Conservation (phyloP, 1,284 basidiomycete genomes). For the Cystobasidium slooffiae region DNA sequence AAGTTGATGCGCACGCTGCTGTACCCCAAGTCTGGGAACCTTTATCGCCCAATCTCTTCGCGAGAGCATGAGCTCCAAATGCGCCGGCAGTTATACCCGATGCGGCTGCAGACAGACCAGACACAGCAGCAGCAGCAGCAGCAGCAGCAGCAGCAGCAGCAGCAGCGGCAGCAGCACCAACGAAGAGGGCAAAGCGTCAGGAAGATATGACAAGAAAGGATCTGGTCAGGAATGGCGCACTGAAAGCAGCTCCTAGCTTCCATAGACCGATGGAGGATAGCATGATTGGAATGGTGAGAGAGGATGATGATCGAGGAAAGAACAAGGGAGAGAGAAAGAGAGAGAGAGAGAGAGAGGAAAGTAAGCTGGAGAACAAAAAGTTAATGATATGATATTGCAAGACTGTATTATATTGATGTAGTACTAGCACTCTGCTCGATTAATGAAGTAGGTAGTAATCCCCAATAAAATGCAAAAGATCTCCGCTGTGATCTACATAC, state of each 20-base stretch:
- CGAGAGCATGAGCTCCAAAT: constrained; percentile 71
- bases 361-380: too few species aligned
- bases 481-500: too few species aligned
- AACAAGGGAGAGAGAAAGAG: not conserved
- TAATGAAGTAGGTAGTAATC: too few species aligned
- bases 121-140: not conserved
- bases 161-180: not conserved
- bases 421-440: too few species aligned
- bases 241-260: constrained; percentile 42
- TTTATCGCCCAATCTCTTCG: constrained; percentile 58
- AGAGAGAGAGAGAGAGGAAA: too few species aligned
- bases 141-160: not conserved
- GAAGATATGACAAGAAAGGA: not conserved
- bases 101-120: not conserved
- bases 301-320: not conserved
- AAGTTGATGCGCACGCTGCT: too few species aligned
- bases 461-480: too few species aligned
- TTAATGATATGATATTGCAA: too few species aligned
- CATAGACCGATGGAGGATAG: constrained; percentile 22
- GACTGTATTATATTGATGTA: too few species aligned
- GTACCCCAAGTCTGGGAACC: constrained; percentile 31
- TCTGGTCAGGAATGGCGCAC: constrained; percentile 1
- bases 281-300: not conserved
- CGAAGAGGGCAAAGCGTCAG: not conserved
- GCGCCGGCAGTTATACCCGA: constrained; percentile 61